Conservation (phyloP, 768 basidiomycete genomes). For the Suillus hirtellus region DNA sequence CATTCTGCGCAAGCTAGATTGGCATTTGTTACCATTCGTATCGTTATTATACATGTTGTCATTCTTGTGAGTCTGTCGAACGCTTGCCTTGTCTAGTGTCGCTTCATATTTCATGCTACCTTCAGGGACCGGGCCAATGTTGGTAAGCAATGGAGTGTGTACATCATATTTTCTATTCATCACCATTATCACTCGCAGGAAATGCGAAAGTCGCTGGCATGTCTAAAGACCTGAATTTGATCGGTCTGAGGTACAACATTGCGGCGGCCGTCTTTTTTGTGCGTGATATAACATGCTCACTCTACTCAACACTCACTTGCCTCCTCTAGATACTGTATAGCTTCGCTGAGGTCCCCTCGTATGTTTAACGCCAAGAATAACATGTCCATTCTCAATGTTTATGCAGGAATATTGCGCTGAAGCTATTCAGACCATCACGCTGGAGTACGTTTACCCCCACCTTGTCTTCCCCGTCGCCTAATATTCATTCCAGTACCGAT, state of each 20-base stretch:
- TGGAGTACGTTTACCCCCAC: slow-evolving; percentile 31
- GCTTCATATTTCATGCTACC: neutral
- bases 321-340: slow-evolving; percentile 35
- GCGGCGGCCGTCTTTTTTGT: slow-evolving; percentile 42
- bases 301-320: neutral
- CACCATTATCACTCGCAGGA: slow-evolving; percentile 24
- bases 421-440: slow-evolving; percentile 35
- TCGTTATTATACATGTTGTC: slow-evolving; percentile 47
- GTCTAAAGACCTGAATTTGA: slow-evolving; percentile 37
- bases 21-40: slow-evolving; percentile 45
- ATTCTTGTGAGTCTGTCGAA: slow-evolving; percentile 40
- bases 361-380: slow-evolving; percentile 14
- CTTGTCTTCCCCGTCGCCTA: slow-evolving; percentile 2
- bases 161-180: neutral
- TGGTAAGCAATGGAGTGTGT: slow-evolving; percentile 28
- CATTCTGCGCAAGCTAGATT: slow-evolving; percentile 44
- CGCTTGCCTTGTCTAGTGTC: neutral
- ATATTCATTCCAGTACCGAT: slow-evolving; percentile 34
- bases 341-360: slow-evolving; percentile 41
- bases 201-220: slow-evolving; percentile 48
- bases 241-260: slow-evolving; percentile 37
- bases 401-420: slow-evolving; percentile 38
- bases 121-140: slow-evolving; percentile 46
- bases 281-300: slow-evolving; percentile 8
- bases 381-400: slow-evolving; percentile 8